phyloP scores from a whole-genome alignment of 441 rosid species.

The Macaranga tanarius region DNA sequence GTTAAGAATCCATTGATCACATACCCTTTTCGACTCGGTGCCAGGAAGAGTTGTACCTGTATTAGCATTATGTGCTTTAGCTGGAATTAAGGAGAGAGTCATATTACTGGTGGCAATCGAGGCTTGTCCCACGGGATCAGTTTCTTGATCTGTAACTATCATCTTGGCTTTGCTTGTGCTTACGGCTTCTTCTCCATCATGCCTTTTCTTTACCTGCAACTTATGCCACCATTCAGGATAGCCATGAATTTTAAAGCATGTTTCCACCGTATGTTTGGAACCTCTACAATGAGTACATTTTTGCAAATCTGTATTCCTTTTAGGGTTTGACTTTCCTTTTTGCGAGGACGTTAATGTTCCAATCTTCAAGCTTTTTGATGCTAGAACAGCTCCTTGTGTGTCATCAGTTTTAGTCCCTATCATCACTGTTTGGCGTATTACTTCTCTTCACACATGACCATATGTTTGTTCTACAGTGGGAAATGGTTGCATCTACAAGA shows the following conservation, averaged over 20 bases:
- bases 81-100: background rate
- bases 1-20: background rate
- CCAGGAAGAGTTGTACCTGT: background rate
- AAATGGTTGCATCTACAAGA: too few species aligned
- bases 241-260: background rate
- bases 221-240: background rate
- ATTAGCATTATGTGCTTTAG: background rate
- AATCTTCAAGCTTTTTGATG: background rate
- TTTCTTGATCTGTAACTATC: background rate
- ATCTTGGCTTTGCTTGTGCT: background rate
- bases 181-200: background rate
- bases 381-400: background rate
- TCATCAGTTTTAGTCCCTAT: background rate
- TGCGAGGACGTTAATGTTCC: background rate
- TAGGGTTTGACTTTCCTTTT: background rate
- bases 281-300: background rate
- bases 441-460: background rate
- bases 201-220: too few species aligned
- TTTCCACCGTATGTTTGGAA: background rate
- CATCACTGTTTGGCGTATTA: background rate
- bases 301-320: background rate
- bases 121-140: background rate
- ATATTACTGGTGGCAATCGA: background rate
- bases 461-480: background rate
- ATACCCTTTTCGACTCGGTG: background rate